These are phyloP conservation scores for Cutaneotrichosporon cyanovorans DNA, from an alignment of 1,284 basidiomycete species.

Conservation along the genomic window DNA sequence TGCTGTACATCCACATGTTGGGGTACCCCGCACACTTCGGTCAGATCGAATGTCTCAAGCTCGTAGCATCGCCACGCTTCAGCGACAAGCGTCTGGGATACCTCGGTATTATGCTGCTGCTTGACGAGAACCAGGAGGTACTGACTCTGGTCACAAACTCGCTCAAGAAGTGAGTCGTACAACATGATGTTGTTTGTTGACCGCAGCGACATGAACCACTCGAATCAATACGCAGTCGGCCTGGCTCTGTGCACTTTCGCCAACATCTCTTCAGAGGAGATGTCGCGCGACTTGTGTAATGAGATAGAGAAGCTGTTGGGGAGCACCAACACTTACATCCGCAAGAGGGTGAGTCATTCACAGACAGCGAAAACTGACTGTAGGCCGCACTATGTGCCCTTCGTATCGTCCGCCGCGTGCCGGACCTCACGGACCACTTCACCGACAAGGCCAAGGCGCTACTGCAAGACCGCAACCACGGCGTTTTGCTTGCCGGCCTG, in stretches of 20 bases:
- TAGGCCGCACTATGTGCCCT: slow-evolving; percentile 96
- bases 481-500: slow-evolving; percentile 85
- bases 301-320: slow-evolving; percentile 97
- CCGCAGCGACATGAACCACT: slow-evolving; percentile 94
- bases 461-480: slow-evolving; percentile 92
- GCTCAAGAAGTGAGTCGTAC: slow-evolving; percentile 77
- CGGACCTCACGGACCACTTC: slow-evolving; percentile 93
- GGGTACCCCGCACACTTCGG: slow-evolving; percentile 99
- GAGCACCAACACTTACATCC: slow-evolving; percentile 96
- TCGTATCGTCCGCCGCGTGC: slow-evolving; percentile 91
- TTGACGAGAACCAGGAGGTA: slow-evolving; percentile 98
- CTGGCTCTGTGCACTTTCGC: slow-evolving; percentile 97
- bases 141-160: slow-evolving; percentile 97
- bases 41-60: slow-evolving; percentile 98
- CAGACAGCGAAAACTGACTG: not conserved
- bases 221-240: slow-evolving; percentile 98
- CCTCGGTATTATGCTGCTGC: slow-evolving; percentile 91
- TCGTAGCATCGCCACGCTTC: slow-evolving; percentile 96
- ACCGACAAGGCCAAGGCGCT: slow-evolving; percentile 79
- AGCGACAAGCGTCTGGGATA: slow-evolving; percentile 96
- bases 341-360: slow-evolving; percentile 73
- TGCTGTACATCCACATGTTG: slow-evolving; percentile 99
- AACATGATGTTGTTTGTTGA: slow-evolving; percentile 6
- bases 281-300: slow-evolving; percentile 92
- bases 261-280: slow-evolving; percentile 97